phyloP scores from a whole-genome alignment of 73 alveolate genomes.

The Symbiodinium pilosum region DNA sequence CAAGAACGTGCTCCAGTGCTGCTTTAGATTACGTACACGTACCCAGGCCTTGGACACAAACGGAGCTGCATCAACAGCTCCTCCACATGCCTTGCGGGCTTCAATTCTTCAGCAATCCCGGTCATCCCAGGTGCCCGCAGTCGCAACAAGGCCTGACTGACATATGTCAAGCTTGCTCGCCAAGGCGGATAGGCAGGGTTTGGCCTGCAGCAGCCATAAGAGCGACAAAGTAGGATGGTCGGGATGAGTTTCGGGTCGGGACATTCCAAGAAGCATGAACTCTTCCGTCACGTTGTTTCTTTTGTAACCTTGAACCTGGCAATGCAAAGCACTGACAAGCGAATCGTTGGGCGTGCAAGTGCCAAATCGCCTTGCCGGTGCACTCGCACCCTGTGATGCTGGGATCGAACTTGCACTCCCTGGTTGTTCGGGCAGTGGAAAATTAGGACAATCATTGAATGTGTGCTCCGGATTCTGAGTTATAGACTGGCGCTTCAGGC shows the following conservation, averaged over 20 bases:
- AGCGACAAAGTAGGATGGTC: neutral
- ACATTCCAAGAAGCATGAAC: slow-evolving; percentile 72
- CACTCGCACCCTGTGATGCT: slow-evolving; percentile 77
- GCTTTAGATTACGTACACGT: neutral
- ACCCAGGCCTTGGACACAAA: slow-evolving; percentile 18
- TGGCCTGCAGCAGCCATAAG: slow-evolving; percentile 65
- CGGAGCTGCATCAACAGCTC: slow-evolving; percentile 59
- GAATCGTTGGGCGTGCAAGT: neutral
- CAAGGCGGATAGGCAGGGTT: slow-evolving; percentile 90
- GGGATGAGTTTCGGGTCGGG: neutral
- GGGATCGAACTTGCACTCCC: slow-evolving; percentile 75
- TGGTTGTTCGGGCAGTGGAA: neutral
- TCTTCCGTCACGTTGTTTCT: slow-evolving; percentile 73
- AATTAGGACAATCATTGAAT: neutral
- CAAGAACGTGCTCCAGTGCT: neutral
- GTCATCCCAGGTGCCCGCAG: too few species aligned
- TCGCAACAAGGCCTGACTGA: slow-evolving; percentile 63
- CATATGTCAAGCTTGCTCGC: slow-evolving; percentile 76
- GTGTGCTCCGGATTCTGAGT: neutral
- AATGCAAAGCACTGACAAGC: neutral
- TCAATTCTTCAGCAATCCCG: neutral
- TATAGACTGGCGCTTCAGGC: slow-evolving; percentile 39
- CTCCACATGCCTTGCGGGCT: slow-evolving; percentile 29
- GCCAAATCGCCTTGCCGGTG: slow-evolving; percentile 58
- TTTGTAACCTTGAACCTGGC: slow-evolving; percentile 85